Evolutionary conservation across 2,329 filamentous ascomycete genomes (phyloP).

Genomic region (Phaeosphaeriaceae sp.): DNA sequence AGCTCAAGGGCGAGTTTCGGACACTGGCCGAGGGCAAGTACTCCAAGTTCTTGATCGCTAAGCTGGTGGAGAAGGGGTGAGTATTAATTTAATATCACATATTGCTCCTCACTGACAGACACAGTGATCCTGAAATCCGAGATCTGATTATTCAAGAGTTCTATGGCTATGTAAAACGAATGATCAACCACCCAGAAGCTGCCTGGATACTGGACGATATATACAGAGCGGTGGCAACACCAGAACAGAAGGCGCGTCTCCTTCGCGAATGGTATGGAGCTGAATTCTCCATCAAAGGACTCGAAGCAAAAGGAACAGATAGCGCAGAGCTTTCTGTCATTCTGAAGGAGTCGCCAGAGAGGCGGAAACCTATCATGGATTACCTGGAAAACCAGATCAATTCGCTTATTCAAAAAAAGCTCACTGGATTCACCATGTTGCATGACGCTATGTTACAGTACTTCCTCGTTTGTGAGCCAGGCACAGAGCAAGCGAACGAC

Average conservation of each 20-base stretch:
- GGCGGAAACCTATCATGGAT: slow-evolving; percentile 85
- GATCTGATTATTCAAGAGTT: slow-evolving; percentile 93
- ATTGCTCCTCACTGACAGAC: slow-evolving; percentile 14
- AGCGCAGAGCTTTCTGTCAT: slow-evolving; percentile 76
- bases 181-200: slow-evolving; percentile 95
- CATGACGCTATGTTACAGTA: slow-evolving; percentile 99
- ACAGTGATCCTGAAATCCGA: slow-evolving; percentile 79
- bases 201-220: slow-evolving; percentile 98
- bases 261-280: slow-evolving; percentile 96
- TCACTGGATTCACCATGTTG: slow-evolving; percentile 95
- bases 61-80: slow-evolving; percentile 83
- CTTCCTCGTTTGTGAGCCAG: slow-evolving; percentile 78
- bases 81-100: slow-evolving; percentile 7
- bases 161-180: slow-evolving; percentile 87
- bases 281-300: slow-evolving; percentile 83
- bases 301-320: slow-evolving; percentile 53
- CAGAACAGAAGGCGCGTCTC: slow-evolving; percentile 82
- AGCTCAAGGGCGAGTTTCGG: slow-evolving; percentile 84
- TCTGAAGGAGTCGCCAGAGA: slow-evolving; percentile 78
- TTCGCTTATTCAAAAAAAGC: slow-evolving; percentile 91
- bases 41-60: slow-evolving; percentile 96
- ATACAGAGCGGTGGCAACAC: slow-evolving; percentile 85
- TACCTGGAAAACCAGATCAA: slow-evolving; percentile 88
- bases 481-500: slow-evolving; percentile 81
- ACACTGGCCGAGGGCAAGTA: slow-evolving; percentile 93